Evolutionary conservation across 169 alveolate genomes (phyloP).

Genomic region (Plasmodium berghei): DNA sequence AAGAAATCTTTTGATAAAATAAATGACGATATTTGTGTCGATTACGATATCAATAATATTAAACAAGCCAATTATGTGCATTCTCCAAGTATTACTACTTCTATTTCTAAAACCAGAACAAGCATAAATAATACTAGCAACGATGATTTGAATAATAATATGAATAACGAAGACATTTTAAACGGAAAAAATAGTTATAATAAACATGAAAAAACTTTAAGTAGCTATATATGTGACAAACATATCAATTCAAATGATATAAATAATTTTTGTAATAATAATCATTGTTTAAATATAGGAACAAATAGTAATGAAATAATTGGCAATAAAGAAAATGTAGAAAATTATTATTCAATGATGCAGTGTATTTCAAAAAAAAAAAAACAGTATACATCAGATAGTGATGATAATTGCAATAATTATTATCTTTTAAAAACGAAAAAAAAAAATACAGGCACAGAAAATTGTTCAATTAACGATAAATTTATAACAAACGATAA

Average conservation of each 20-base stretch:
- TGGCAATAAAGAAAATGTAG: conserved; percentile 6
- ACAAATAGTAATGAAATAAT: background rate
- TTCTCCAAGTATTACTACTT: too few relatives aligned
- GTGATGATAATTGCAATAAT: conserved; percentile 16
- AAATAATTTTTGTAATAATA: background rate
- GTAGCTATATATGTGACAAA: background rate
- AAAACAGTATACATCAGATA: background rate
- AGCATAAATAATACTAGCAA: too few relatives aligned
- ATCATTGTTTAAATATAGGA: background rate
- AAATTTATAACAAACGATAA: background rate
- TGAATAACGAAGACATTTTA: too few relatives aligned
- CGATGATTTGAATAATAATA: background rate
- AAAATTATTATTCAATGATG: conserved; percentile 15
- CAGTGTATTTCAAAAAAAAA: conserved; percentile 5
- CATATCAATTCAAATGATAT: background rate
- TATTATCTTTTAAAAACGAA: background rate
- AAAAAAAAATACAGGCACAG: conserved; percentile 1
- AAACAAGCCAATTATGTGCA: background rate
- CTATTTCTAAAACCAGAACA: too few relatives aligned
- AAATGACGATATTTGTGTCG: conserved; percentile 3
- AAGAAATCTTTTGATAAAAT: conserved; percentile 1
- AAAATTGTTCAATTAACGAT: conserved; percentile 3
- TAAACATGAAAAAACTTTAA: too few relatives aligned
- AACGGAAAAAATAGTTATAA: background rate
- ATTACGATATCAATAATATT: background rate